These are phyloP conservation scores for Talaromyces sp. DNA, from an alignment of 2,329 filamentous ascomycete genomes.

Conservation along the genomic window DNA sequence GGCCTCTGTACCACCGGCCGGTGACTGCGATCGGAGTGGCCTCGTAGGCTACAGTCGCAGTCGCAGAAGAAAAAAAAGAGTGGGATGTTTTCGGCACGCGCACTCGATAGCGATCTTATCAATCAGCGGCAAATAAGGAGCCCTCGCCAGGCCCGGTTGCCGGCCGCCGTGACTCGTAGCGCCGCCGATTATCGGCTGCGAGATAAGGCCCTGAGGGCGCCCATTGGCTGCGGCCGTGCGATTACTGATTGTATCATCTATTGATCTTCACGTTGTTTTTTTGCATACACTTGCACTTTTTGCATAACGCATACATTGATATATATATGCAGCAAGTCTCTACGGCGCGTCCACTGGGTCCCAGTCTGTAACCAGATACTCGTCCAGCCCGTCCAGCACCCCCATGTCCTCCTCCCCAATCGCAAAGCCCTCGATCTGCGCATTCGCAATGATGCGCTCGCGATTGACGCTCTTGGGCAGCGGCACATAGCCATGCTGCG, in stretches of 20 bases:
- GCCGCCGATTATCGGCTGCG: not conserved
- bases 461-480: constrained; percentile 66
- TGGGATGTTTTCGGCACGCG: not conserved
- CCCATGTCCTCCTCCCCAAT: constrained; percentile 61
- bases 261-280: not conserved
- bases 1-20: not conserved
- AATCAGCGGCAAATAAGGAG: not conserved
- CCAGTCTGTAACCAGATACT: constrained; percentile 60
- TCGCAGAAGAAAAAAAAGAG: not conserved
- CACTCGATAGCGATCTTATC: not conserved
- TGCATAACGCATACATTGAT: not conserved
- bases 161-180: not conserved
- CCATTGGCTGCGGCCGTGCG: not conserved
- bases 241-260: not conserved
- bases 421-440: constrained; percentile 47
- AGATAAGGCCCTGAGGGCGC: not conserved
- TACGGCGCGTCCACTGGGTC: constrained; percentile 18
- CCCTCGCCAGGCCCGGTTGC: not conserved
- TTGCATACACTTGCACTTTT: not conserved
- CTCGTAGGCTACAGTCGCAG: no score
- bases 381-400: constrained; percentile 60
- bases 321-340: not conserved
- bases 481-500: constrained; percentile 69
- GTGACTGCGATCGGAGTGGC: not conserved
- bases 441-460: constrained; percentile 62